Evolutionary conservation across 1,284 basidiomycete species (phyloP).

Genomic region (Psilocybe mexicana): DNA sequence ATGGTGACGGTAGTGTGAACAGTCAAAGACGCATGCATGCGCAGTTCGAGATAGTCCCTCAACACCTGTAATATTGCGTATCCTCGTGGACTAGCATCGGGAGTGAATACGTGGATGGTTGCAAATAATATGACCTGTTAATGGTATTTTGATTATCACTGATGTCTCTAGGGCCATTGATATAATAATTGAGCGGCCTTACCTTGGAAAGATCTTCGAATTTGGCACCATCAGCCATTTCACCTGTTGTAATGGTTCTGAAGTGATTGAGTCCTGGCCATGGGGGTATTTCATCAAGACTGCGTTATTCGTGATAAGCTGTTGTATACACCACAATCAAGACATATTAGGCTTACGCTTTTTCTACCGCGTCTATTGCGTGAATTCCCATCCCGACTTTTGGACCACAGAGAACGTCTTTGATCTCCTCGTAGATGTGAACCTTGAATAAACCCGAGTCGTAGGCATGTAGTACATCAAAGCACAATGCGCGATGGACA

Average conservation of each 20-base stretch:
- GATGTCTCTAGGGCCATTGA: too few relatives aligned
- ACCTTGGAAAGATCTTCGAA: slow-evolving; percentile 11
- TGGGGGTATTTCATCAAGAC: slow-evolving; percentile 15
- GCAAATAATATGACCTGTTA: slow-evolving; percentile 11
- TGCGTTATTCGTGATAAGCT: background rate
- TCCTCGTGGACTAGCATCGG: background rate
- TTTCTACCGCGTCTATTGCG: too few relatives aligned
- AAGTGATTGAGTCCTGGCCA: slow-evolving; percentile 28
- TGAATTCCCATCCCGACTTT: too few relatives aligned
- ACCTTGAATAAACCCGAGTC: slow-evolving; percentile 33
- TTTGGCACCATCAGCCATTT: slow-evolving; percentile 28
- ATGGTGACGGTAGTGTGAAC: slow-evolving; percentile 19
- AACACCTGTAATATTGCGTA: slow-evolving; percentile 13
- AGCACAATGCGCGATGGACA: slow-evolving; percentile 32
- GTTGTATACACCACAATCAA: too few relatives aligned
- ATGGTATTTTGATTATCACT: background rate
- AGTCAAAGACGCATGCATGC: slow-evolving; percentile 17
- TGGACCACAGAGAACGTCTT: slow-evolving; percentile 5
- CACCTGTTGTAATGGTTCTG: slow-evolving; percentile 8
- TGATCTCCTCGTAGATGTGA: slow-evolving; percentile 30
- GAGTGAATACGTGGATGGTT: slow-evolving; percentile 9
- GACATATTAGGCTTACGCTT: too few relatives aligned
- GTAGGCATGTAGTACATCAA: slow-evolving; percentile 38
- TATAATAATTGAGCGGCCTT: background rate
- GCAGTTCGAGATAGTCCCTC: slow-evolving; percentile 17